Conservation (phyloP, 352 stramenopile genomes). For the Globisporangium heterothallicum region DNA sequence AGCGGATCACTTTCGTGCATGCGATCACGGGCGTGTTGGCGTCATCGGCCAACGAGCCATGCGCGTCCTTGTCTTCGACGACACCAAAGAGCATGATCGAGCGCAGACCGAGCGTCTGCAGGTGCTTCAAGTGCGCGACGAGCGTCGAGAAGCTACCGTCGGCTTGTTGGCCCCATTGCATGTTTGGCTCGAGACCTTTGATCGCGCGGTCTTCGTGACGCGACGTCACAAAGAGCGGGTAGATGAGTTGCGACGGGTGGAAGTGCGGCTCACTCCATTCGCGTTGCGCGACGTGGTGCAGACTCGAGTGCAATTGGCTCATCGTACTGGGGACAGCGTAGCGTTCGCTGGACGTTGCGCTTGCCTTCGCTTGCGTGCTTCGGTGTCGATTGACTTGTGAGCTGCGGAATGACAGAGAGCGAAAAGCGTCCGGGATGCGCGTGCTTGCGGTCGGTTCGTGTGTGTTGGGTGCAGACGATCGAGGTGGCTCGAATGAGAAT, state of each 20-base stretch:
- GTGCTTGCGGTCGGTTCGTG: no score
- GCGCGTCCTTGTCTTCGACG: slow-evolving; percentile 76
- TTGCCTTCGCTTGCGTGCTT: no score
- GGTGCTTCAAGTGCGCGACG: slow-evolving; percentile 58
- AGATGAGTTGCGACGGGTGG: slow-evolving; percentile 86
- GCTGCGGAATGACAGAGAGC: no score
- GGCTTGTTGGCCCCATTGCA: slow-evolving; percentile 74
- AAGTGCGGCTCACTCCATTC: slow-evolving; percentile 85
- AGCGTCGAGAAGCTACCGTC: slow-evolving; percentile 68
- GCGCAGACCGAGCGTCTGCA: slow-evolving; percentile 67
- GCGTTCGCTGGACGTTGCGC: no score
- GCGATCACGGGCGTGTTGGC: slow-evolving; percentile 75
- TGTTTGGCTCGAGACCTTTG: slow-evolving; percentile 75
- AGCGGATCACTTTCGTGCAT: slow-evolving; percentile 57
- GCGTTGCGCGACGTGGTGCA: slow-evolving; percentile 77
- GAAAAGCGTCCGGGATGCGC: no score
- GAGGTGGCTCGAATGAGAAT: no score
- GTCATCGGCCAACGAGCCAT: slow-evolving; percentile 68
- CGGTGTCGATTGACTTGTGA: no score
- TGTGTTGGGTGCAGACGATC: no score
- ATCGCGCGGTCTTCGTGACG: slow-evolving; percentile 68
- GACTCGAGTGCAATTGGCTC: slow-evolving; percentile 61
- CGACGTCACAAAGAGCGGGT: slow-evolving; percentile 85
- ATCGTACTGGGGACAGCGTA: no score
- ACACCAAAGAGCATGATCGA: slow-evolving; percentile 89